Conservation (phyloP, 2,329 filamentous ascomycete genomes). For the Phaeosphaeria sp. region DNA sequence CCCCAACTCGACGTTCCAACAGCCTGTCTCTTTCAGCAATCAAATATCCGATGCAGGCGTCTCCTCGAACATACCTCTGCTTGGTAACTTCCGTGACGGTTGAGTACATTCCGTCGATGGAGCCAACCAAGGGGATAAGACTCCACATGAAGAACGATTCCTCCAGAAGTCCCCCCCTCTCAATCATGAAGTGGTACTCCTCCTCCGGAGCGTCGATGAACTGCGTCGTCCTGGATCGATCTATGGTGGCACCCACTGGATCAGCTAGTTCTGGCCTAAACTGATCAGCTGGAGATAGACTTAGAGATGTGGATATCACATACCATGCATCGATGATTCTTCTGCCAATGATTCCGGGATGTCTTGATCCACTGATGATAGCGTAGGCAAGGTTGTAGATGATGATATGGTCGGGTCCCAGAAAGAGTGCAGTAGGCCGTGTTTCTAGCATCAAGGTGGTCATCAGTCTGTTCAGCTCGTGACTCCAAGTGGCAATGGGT, state of each 20-base stretch:
- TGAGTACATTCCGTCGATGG: conserved; percentile 17
- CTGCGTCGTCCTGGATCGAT: conserved; percentile 6
- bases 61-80: conserved; percentile 8
- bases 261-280: neutral
- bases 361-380: conserved; percentile 9
- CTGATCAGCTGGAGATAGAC: too few relatives aligned
- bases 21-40: conserved; percentile 4
- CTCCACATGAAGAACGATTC: conserved; percentile 20
- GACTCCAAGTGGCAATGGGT: conserved; percentile 15
- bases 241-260: neutral
- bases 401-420: conserved; percentile 17
- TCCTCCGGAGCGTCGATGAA: conserved; percentile 18
- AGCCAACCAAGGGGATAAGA: conserved; percentile 14
- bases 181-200: conserved; percentile 20
- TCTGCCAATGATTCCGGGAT: conserved; percentile 15
- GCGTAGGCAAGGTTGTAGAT: conserved; percentile 22
- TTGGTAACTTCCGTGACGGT: conserved; percentile 24
- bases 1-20: conserved; percentile 15
- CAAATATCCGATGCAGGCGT: neutral
- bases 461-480: conserved; percentile 12
- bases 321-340: conserved; percentile 18
- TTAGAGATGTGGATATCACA: neutral
- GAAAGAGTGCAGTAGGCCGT: conserved; percentile 17
- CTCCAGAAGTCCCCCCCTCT: conserved; percentile 17
- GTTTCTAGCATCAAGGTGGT: conserved; percentile 21